Conservation (phyloP, 306 rosid genomes). For the Trichosanthes cucumerina region DNA sequence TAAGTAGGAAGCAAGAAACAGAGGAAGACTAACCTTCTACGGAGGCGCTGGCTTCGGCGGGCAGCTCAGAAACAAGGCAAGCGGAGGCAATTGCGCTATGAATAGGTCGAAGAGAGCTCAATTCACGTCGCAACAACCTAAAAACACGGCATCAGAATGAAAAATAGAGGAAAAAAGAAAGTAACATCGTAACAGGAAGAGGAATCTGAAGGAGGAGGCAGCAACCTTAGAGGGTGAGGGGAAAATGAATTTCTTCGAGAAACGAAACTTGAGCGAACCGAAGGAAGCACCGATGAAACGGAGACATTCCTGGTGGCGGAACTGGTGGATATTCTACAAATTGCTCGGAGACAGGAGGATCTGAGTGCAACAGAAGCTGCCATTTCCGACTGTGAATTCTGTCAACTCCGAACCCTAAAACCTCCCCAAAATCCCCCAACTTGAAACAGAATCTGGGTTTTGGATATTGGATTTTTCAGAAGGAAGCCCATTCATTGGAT, state of each 20-base stretch:
- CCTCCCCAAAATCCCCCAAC: conserved; percentile 18
- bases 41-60: conserved; percentile 27
- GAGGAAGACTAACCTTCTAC: conserved; percentile 26
- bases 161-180: not conserved
- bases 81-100: conserved; percentile 41
- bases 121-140: conserved; percentile 34
- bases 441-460: not conserved
- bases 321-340: conserved; percentile 13
- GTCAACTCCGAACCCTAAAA: conserved; percentile 17
- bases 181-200: not conserved
- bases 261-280: conserved; percentile 15
- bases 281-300: not conserved
- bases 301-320: conserved; percentile 9
- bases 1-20: not conserved
- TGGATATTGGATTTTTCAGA: not conserved
- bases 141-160: not conserved
- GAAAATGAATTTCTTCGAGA: conserved; percentile 8
- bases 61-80: conserved; percentile 56
- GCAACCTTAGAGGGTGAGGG: conserved; percentile 18
- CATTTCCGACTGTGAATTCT: conserved; percentile 6
- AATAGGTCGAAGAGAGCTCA: conserved; percentile 37
- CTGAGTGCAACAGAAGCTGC: conserved; percentile 32
- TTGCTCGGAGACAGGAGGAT: conserved; percentile 10
- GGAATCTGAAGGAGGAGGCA: conserved; percentile 1
- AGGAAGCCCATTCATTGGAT: not conserved